Conservation (phyloP, 73 alveolate genomes). For the Tetrahymena malaccensis region DNA sequence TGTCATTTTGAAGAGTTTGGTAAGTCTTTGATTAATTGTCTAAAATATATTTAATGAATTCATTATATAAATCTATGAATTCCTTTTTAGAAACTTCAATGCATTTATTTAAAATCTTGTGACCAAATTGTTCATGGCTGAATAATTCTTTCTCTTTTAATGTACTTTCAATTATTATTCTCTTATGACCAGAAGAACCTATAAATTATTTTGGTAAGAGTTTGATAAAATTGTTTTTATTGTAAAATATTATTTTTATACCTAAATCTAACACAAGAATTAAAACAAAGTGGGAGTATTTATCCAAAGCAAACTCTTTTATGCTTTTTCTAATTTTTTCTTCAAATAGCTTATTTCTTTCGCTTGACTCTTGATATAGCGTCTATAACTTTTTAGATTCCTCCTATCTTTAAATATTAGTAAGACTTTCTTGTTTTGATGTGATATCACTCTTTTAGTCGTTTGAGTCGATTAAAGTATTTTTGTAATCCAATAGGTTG, state of each 20-base stretch:
- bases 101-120: slow-evolving; percentile 22
- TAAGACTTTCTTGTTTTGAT: neutral
- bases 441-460: neutral
- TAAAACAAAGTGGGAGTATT: slow-evolving; percentile 18
- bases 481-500: neutral
- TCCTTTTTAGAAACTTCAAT: neutral
- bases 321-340: slow-evolving; percentile 9
- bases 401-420: neutral
- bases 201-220: neutral
- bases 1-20: slow-evolving; percentile 1
- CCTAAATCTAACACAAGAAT: slow-evolving; percentile 17
- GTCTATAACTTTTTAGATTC: slow-evolving; percentile 28
- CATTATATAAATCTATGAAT: neutral
- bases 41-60: slow-evolving; percentile 1
- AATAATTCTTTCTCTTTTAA: neutral
- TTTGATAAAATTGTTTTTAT: neutral
- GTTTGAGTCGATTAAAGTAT: neutral
- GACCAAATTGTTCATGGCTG: slow-evolving; percentile 14
- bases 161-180: slow-evolving; percentile 1
- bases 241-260: neutral
- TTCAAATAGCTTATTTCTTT: slow-evolving; percentile 2
- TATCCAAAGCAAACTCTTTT: slow-evolving; percentile 17
- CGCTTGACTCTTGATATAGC: slow-evolving; percentile 37
- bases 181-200: slow-evolving; percentile 14
- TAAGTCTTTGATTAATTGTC: neutral